Evolutionary conservation across 208 protist genomes (phyloP).

Genomic region (Trypanosoma vivax): DNA sequence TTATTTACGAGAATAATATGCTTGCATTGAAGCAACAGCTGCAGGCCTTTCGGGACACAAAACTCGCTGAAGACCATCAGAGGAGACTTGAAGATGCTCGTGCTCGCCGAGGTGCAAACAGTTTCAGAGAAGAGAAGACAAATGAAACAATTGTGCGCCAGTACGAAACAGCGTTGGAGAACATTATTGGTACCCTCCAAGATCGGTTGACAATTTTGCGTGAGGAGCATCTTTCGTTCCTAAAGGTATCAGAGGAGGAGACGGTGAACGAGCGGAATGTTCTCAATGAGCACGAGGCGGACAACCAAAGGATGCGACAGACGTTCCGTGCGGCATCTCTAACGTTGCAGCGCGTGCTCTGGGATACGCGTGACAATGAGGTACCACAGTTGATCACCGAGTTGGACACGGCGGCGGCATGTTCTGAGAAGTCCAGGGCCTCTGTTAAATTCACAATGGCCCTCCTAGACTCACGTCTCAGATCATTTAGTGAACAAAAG

Average conservation of each 20-base stretch:
- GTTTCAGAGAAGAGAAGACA: slow-evolving; percentile 39
- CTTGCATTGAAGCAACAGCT: slow-evolving; percentile 53
- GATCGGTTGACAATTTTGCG: slow-evolving; percentile 50
- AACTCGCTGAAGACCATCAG: slow-evolving; percentile 61
- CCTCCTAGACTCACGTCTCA: slow-evolving; percentile 48
- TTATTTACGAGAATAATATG: slow-evolving; percentile 70
- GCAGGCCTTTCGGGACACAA: slow-evolving; percentile 50
- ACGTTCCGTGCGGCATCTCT: slow-evolving; percentile 50
- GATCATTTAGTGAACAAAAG: slow-evolving; percentile 42
- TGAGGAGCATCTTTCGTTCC: slow-evolving; percentile 55
- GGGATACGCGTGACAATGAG: slow-evolving; percentile 45
- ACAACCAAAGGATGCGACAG: slow-evolving; percentile 43
- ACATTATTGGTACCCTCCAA: slow-evolving; percentile 53
- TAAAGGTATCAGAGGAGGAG: slow-evolving; percentile 34
- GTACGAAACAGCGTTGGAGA: slow-evolving; percentile 68
- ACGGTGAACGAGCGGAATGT: slow-evolving; percentile 38
- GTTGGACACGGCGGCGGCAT: slow-evolving; percentile 39
- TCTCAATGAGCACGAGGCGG: slow-evolving; percentile 47
- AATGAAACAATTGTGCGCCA: slow-evolving; percentile 71
- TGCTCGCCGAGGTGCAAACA: slow-evolving; percentile 20
- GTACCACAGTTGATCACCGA: slow-evolving; percentile 44
- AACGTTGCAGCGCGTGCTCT: slow-evolving; percentile 57
- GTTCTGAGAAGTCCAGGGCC: slow-evolving; percentile 52
- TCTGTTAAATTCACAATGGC: slow-evolving; percentile 42
- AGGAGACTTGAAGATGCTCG: slow-evolving; percentile 27